Percentiles rank a stretch among this genome's conserved stretches.
These are phyloP conservation scores for maize (Zea mays) DNA, from an alignment of 176 grass and related monocot species.

Conservation along the genomic window DNA sequence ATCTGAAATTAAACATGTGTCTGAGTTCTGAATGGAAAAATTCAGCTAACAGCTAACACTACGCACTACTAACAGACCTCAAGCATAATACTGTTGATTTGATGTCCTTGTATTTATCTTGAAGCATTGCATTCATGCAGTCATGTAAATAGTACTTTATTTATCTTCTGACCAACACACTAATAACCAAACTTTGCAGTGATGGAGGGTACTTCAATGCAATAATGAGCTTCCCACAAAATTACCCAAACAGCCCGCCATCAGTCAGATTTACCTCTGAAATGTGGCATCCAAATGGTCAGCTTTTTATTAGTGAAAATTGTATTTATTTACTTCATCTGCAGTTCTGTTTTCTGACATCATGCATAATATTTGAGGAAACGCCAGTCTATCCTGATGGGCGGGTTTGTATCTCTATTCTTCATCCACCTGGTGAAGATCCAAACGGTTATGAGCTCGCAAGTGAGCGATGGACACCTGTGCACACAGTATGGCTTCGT, in stretches of 20 bases:
- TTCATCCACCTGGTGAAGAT: conserved; percentile 95
- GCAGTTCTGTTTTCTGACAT: conserved; percentile 12
- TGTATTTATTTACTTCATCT: conserved; percentile 27
- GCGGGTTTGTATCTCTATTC: conserved; percentile 94
- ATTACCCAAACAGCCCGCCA: conserved; percentile 97
- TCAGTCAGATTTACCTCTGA: conserved; percentile 94
- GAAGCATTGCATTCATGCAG: too few relatives aligned
- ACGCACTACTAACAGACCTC: too few relatives aligned
- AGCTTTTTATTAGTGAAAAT: conserved; percentile 5
- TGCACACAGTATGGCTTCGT: conserved; percentile 70
- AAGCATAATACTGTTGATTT: too few relatives aligned
- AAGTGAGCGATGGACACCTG: conserved; percentile 94
- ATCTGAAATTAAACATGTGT: too few relatives aligned
- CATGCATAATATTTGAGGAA: conserved; percentile 28
- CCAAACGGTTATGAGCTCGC: conserved; percentile 92
- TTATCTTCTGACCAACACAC: too few relatives aligned
- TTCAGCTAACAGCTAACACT: too few relatives aligned
- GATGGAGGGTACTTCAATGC: too few relatives aligned
- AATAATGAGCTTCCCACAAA: conserved; percentile 89
- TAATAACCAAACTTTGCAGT: too few relatives aligned
- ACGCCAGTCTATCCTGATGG: conserved; percentile 84
- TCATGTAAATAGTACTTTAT: too few relatives aligned
- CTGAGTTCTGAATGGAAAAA: too few relatives aligned
- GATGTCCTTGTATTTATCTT: too few relatives aligned
- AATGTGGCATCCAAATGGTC: conserved; percentile 99